phyloP scores from a whole-genome alignment of 2,329 filamentous ascomycete species.

The Stagonosporopsis vannaccii region DNA sequence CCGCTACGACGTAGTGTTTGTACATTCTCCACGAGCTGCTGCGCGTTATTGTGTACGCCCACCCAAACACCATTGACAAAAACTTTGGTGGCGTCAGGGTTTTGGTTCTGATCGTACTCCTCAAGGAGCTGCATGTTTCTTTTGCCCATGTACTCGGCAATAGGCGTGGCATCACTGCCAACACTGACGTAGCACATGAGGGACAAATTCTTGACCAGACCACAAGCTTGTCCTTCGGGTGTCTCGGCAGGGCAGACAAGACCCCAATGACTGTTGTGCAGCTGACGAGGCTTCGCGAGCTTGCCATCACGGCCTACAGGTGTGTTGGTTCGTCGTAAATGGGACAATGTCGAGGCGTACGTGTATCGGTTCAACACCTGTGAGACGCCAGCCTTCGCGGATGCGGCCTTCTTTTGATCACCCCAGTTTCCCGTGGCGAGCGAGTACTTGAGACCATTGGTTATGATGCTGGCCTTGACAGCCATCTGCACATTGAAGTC shows the following conservation, averaged over 20 bases:
- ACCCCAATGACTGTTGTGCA: constrained; percentile 99
- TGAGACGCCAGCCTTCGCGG: constrained; percentile 93
- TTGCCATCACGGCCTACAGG: constrained; percentile 98
- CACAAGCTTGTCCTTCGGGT: constrained; percentile 97
- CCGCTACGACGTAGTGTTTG: constrained; percentile 79
- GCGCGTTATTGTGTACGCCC: constrained; percentile 88
- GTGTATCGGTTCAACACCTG: constrained; percentile 98
- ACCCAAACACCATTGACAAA: constrained; percentile 99
- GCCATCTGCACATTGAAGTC: constrained; percentile 92
- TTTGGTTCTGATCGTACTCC: constrained; percentile 74
- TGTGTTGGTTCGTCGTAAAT: constrained; percentile 96
- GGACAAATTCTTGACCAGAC: constrained; percentile 95
- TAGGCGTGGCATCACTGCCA: constrained; percentile 86
- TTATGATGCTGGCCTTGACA: constrained; percentile 89
- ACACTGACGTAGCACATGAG: constrained; percentile 99
- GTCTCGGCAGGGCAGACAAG: constrained; percentile 97
- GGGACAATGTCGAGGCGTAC: constrained; percentile 93
- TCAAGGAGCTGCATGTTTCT: constrained; percentile 96
- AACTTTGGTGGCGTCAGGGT: constrained; percentile 93
- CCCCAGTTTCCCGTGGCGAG: constrained; percentile 99
- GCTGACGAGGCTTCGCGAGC: constrained; percentile 94
- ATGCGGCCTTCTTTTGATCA: constrained; percentile 97
- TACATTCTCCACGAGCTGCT: constrained; percentile 81
- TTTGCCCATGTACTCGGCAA: constrained; percentile 94
- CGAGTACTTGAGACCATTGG: constrained; percentile 94